Conservation (phyloP, 2,329 filamentous ascomycete genomes). For the Fusarium nelsonii region DNA sequence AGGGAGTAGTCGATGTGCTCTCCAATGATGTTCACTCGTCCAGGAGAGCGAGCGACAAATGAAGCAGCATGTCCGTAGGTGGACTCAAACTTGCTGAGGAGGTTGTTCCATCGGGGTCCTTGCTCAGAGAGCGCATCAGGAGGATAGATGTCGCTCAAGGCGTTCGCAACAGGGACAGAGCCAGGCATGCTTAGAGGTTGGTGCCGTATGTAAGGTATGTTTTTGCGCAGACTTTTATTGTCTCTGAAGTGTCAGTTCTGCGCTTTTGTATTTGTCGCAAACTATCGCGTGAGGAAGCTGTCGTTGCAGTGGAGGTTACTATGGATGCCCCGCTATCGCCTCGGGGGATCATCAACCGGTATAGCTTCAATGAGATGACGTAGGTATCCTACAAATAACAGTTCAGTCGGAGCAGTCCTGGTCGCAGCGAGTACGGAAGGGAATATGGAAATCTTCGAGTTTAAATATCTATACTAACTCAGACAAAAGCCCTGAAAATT, state of each 20-base stretch:
- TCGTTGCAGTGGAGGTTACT: constrained; percentile 39
- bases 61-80: constrained; percentile 77
- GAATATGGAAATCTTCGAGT: too few relatives aligned
- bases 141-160: constrained; percentile 86
- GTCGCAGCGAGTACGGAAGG: not conserved
- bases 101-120: constrained; percentile 78
- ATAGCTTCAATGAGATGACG: constrained; percentile 36
- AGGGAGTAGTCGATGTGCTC: constrained; percentile 99
- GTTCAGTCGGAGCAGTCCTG: not conserved
- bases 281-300: constrained; percentile 39
- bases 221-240: not conserved
- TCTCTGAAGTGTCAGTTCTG: not conserved
- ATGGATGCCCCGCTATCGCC: constrained; percentile 43
- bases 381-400: constrained; percentile 3
- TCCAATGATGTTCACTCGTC: constrained; percentile 97
- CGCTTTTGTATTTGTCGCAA: constrained; percentile 27
- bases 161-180: constrained; percentile 78
- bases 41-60: constrained; percentile 90
- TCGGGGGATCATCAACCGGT: constrained; percentile 28
- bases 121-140: constrained; percentile 76
- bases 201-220: not conserved
- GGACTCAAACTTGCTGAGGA: constrained; percentile 78
- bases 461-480: not conserved
- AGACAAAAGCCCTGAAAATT: too few relatives aligned
- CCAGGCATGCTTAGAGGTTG: constrained; percentile 59